Evolutionary conservation across 192 early-diverging fungal species (phyloP), one percentile per base, ranked within the genome.

Genomic region (Coemansia sp.): DNA sequence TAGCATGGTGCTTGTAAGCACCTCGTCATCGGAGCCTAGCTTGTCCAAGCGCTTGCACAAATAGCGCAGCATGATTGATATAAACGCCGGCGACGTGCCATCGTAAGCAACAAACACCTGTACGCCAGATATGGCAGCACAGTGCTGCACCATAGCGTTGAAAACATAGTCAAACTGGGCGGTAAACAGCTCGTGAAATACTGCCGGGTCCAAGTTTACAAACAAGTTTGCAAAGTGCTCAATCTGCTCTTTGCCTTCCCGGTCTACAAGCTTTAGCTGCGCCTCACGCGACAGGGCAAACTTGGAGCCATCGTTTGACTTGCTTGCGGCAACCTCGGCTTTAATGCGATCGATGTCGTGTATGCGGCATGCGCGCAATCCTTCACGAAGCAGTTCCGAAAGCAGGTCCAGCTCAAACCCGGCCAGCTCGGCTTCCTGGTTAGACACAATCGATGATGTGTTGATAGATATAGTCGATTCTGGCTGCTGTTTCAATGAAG

Each of bases 101-200:
- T 90, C 88, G 36, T 79, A 88, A 9, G 86, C 83, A 14, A 96
- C 79, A 61, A 97, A 91, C 61, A 86, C 91, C 62, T 98, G 94
- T 3, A 94, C 88, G 28, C 94, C 81, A 42, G 88, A 85, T 6
- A 94, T 67, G 9, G 93, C 80, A 14, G 87, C 81, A 11, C 81
- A 80, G 61, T 96, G 89, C 48, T 80, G 71, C 19, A 95, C 56
- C 59, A 91, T 92, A 18, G 87, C 82, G 5, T 93, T 86, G 61
- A 96, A 93, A 6, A 95, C 82, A 52, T 81, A 89, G 9, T 82
- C 86, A 49, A 97, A 87, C 64, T 97, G 90, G 10, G 89, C 88
- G 6, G 88, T 79, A 57, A 96, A 93, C n/a, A 96, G 87, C 67
- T 98, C 95, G 64, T 98, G 94, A 68, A 95, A 97, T 2, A 93